Conservation (phyloP, 805 yeast genomes). For the Saturnispora galanensis region DNA sequence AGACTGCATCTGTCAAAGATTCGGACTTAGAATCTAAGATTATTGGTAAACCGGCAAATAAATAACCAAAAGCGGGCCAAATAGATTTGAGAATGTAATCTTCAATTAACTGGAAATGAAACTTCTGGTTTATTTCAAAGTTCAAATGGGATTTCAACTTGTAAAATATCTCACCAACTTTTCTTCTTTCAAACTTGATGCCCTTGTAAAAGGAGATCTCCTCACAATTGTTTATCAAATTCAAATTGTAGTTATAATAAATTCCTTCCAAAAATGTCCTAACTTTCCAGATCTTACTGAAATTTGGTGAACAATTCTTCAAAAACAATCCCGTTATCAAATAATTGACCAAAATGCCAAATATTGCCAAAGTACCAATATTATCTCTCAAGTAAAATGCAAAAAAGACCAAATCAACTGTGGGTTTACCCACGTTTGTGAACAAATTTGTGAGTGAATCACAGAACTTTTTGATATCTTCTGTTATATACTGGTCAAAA, state of each 20-base stretch:
- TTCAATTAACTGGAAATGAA: constrained; percentile 65
- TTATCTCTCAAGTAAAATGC: constrained; percentile 75
- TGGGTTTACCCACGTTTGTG: constrained; percentile 86
- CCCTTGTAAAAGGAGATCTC: constrained; percentile 95
- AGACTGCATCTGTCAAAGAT: constrained; percentile 12
- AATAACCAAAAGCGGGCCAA: constrained; percentile 93
- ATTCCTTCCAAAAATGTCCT: constrained; percentile 80
- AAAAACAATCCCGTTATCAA: constrained; percentile 67
- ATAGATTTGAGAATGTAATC: constrained; percentile 82
- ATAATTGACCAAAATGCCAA: constrained; percentile 75
- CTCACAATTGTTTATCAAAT: constrained; percentile 80
- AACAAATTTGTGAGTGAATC: constrained; percentile 74
- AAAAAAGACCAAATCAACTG: constrained; percentile 76
- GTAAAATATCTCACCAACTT: constrained; percentile 50
- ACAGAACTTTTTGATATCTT: constrained; percentile 73
- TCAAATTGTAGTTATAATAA: constrained; percentile 77
- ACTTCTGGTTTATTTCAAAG: constrained; percentile 43
- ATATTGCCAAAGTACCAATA: constrained; percentile 77
- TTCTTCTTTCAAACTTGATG: constrained; percentile 61
- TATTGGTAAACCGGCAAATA: constrained; percentile 85
- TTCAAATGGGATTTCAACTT: constrained; percentile 33
- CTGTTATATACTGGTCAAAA: constrained; percentile 79
- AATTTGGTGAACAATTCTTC: constrained; percentile 70
- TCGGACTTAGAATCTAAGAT: constrained; percentile 34
- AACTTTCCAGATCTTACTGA: constrained; percentile 64